Conservation (phyloP, 2,329 filamentous ascomycete species). For the Trichoderma brevicompactum region DNA sequence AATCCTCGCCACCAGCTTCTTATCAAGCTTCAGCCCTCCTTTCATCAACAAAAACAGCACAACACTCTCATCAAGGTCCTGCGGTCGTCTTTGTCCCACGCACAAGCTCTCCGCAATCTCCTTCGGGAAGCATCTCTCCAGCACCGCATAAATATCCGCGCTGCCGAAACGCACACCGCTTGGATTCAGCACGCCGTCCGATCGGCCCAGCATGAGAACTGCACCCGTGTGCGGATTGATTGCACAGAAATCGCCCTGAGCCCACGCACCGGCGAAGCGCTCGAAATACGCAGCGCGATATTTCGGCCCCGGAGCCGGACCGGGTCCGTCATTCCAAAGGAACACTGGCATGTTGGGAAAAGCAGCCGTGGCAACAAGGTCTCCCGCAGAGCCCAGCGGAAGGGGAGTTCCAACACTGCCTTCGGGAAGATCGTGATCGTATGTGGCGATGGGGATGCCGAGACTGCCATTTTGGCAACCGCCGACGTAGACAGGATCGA, state of each 20-base stretch:
- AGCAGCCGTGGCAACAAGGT: constrained; percentile 70
- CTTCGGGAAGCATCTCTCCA: constrained; percentile 67
- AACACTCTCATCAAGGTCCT: constrained; percentile 58
- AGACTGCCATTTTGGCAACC: constrained; percentile 57
- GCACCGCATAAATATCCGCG: constrained; percentile 77
- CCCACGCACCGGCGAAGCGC: constrained; percentile 72
- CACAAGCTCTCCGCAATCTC: constrained; percentile 74
- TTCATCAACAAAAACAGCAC: constrained; percentile 61
- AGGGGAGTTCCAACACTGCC: constrained; percentile 50
- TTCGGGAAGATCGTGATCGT: constrained; percentile 63
- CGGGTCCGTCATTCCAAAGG: constrained; percentile 62
- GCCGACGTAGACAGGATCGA: constrained; percentile 67
- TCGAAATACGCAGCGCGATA: constrained; percentile 66
- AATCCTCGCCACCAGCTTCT: constrained; percentile 59
- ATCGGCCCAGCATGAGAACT: constrained; percentile 69
- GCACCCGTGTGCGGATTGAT: constrained; percentile 70
- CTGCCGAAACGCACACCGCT: constrained; percentile 79
- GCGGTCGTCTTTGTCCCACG: constrained; percentile 72
- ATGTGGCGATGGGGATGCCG: constrained; percentile 59
- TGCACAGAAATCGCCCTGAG: constrained; percentile 79
- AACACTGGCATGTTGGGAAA: constrained; percentile 78
- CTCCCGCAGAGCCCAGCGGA: constrained; percentile 67
- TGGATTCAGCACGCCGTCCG: constrained; percentile 80
- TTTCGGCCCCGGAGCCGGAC: constrained; percentile 53
- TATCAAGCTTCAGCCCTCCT: constrained; percentile 60